Evolutionary conservation across 768 basidiomycete species (phyloP).

Genomic region (Serendipita sp.): DNA sequence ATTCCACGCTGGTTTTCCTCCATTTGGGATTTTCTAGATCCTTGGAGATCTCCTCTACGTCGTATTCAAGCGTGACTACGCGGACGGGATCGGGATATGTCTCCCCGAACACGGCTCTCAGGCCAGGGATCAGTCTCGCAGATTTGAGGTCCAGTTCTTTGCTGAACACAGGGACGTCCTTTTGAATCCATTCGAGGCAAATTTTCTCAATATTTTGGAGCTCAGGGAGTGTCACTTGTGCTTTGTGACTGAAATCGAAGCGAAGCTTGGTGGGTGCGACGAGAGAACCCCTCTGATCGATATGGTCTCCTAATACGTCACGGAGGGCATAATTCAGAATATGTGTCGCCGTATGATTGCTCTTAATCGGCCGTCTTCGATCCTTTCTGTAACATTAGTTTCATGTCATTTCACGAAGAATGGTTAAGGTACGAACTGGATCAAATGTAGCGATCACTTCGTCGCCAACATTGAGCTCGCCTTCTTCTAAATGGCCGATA

Average conservation of each 20-base stretch:
- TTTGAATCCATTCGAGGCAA: constrained; percentile 78
- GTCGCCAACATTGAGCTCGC: constrained; percentile 59
- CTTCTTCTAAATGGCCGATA: constrained; percentile 81
- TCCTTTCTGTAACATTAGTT: constrained; percentile 32
- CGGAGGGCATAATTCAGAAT: constrained; percentile 90
- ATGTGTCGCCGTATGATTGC: constrained; percentile 97
- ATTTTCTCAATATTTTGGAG: constrained; percentile 68
- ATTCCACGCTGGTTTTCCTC: constrained; percentile 83
- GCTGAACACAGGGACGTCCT: constrained; percentile 76
- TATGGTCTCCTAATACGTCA: constrained; percentile 89
- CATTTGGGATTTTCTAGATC: constrained; percentile 85
- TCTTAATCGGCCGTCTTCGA: constrained; percentile 87
- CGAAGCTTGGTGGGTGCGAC: constrained; percentile 92
- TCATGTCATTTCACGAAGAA: too few species aligned
- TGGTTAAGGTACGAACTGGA: constrained; percentile 40
- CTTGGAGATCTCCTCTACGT: constrained; percentile 68
- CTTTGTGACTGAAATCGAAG: constrained; percentile 97
- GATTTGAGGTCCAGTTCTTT: constrained; percentile 65
- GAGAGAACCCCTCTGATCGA: constrained; percentile 95
- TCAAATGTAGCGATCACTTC: constrained; percentile 83
- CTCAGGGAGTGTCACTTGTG: constrained; percentile 61
- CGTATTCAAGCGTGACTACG: constrained; percentile 80
- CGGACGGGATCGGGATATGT: constrained; percentile 95
- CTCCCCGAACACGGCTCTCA: constrained; percentile 95
- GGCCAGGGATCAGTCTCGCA: constrained; percentile 78